Base-by-base conservation (phyloP, 2,329 filamentous ascomycete genomes). In the Metarhizium sp. region DNA sequence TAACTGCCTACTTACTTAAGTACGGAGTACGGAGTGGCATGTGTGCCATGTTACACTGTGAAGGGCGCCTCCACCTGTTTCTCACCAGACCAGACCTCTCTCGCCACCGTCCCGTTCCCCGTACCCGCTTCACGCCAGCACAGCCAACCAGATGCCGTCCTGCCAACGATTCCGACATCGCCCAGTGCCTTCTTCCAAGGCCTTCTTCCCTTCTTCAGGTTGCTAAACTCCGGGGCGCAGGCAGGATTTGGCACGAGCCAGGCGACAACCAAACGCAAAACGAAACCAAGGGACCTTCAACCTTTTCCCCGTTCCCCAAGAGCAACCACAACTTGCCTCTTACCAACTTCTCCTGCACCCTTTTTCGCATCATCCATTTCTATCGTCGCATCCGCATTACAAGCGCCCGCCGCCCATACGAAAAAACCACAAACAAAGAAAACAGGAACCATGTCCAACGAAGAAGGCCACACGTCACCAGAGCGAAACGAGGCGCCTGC, bases 401-500 rank as follows among this genome's bases (percentile, higher is more conserved):
- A 29, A 54, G 3, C 46, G 29, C n/a, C 32, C 52, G 6, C 18
- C 25, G 16, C 30, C 25, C 20, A 16, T 45, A 18, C 45, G 30
- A 32, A 11, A 6, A 20, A 45, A 20, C 2, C 43, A 8, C 11
- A 40, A 10, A 40, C 20, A 13, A 38, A 32, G 32, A 30, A 36
- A 25, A 40, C 43, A 32, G 36, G 38, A 46, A 55, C 14, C 40
- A 82, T 82, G 78, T 76, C 77, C 54, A 62, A 65, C 61, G 68
- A 70, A 53, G 65, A 69, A 59, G 75, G 78, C 64, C 73, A 78
- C 61, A 75, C 76, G 59, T 76, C 76, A 63, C 75, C 76, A 55
- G 65, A 67, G 53, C 71, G 70, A 46, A 70, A 75, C 53, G 71
- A 71, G 30, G 71, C 74, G 34, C 67, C 73, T 53, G 75, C 77